Percentiles rank a stretch among this genome's conserved stretches.
Conservation (phyloP, 495 filamentous ascomycete species). For the Jackrogersella multiformis region DNA sequence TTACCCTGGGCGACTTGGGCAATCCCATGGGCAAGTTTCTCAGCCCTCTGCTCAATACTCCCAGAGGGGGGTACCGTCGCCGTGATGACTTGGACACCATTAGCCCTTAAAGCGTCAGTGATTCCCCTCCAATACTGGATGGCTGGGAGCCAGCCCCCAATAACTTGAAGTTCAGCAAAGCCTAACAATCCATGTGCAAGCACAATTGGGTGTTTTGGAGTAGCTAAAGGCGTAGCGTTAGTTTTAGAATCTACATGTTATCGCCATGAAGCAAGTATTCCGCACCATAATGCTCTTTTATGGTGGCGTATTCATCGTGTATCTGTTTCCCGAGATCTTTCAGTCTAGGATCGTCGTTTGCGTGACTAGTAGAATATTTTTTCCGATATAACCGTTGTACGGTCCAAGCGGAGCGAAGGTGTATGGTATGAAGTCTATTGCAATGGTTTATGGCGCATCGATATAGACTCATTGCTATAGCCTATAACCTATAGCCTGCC, state of each 20-base stretch:
- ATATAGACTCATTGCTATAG: conserved; percentile 31
- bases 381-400: background rate
- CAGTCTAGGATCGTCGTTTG: conserved; percentile 65
- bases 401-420: background rate
- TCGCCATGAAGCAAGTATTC: background rate
- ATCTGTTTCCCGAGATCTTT: conserved; percentile 73
- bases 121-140: conserved; percentile 96
- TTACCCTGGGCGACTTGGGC: conserved; percentile 71
- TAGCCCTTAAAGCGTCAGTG: conserved; percentile 74
- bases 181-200: conserved; percentile 92
- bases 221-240: conserved; percentile 49
- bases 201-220: conserved; percentile 76
- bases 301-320: conserved; percentile 76
- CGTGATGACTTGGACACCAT: conserved; percentile 81
- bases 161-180: conserved; percentile 83
- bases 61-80: conserved; percentile 80
- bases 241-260: conserved; percentile 1
- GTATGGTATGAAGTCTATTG: background rate
- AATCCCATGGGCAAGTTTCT: conserved; percentile 71
- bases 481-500: background rate
- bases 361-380: conserved; percentile 39
- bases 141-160: conserved; percentile 73
- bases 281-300: conserved; percentile 76
- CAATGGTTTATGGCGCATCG: conserved; percentile 21
- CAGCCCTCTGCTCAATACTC: conserved; percentile 80